Evolutionary conservation across 768 basidiomycete species (phyloP), one percentile per base, ranked within the genome.

Genomic region (Cyathus striatus): DNA sequence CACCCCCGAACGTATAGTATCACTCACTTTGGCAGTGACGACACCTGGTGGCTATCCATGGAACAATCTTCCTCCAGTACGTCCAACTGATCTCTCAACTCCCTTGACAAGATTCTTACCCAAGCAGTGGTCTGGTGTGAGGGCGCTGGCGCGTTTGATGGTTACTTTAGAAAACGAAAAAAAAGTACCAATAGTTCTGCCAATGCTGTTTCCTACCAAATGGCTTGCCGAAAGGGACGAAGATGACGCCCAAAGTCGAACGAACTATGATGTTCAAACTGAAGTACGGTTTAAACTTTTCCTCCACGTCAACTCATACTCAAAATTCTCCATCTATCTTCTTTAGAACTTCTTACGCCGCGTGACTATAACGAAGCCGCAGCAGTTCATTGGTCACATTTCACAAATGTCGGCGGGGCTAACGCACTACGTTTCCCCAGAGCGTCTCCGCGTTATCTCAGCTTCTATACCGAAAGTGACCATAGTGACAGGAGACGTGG

Each of bases 341-440:
- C 3, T 26, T 6, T 40, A 88, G 83, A 45, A 51, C 2, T 70
- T 69, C 49, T 57, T 65, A 30, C 60, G 55, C 14, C 78, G 82
- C 16, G 62, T 78, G 14, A 50, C 59, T 4, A 61, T 75, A 5
- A 80, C 83, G 1, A 73, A 70, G 24, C 77, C 75, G 2, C 90
- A 89, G 49, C 66, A 63, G 2, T 57, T 81, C 40, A 46, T 75
- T 14, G 89, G 89, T 0, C 62, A 75, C 21, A 44, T 91, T 13
- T 87, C 83, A 9, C 90, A 92, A 58, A 80, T 86, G 77, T 68
- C 65, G 12, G 86, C 89, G 1, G 80, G 54, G 0, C 48, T 86
- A 1, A 83, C 81, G 0, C 87, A 90, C 54, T 54, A 71, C 41
- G 79, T 88, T 49, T 53, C 64, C 4, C 59, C 72, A 0, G 66